Percentiles rank a stretch among this genome's conserved stretches.
Evolutionary conservation across 441 rosid species (phyloP).

Genomic region (Aleurites moluccanus): DNA sequence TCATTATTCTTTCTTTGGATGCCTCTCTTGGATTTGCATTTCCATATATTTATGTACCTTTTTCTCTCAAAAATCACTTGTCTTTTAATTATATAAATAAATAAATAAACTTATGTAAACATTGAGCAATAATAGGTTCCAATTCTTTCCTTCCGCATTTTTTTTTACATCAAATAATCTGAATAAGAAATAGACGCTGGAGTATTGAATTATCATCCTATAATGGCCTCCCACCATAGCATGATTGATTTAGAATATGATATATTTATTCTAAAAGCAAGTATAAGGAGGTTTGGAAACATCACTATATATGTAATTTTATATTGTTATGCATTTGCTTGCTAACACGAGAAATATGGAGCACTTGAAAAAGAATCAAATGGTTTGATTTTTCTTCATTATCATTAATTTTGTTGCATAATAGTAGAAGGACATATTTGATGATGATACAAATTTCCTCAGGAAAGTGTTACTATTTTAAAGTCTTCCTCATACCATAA

Average conservation of each 20-base stretch:
- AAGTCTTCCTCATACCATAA: slow-evolving; percentile 24
- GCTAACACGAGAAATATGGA: background rate
- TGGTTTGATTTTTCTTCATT: background rate
- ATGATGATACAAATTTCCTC: slow-evolving; percentile 4
- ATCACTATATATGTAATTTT: background rate
- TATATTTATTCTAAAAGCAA: background rate
- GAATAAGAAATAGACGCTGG: too few relatives aligned
- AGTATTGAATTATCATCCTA: too few relatives aligned
- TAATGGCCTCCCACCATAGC: background rate
- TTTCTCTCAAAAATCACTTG: slow-evolving; percentile 27
- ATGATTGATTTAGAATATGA: background rate
- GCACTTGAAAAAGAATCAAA: background rate
- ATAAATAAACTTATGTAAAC: slow-evolving; percentile 21
- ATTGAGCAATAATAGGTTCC: slow-evolving; percentile 16
- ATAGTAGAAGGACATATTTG: background rate
- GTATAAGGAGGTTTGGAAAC: background rate
- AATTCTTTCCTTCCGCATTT: slow-evolving; percentile 5
- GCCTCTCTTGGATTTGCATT: slow-evolving; percentile 14
- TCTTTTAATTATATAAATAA: slow-evolving; percentile 19
- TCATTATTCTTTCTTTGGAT: slow-evolving; percentile 31
- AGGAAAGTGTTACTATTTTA: background rate
- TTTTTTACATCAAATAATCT: too few relatives aligned
- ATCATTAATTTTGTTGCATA: slow-evolving; percentile 2
- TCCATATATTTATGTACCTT: slow-evolving; percentile 10
- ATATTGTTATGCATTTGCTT: background rate